A percentile compares a stretch with the other conserved stretches of the same genome.
Conservation (phyloP, 1,284 basidiomycete species). For the Papiliotrema laurentii region DNA sequence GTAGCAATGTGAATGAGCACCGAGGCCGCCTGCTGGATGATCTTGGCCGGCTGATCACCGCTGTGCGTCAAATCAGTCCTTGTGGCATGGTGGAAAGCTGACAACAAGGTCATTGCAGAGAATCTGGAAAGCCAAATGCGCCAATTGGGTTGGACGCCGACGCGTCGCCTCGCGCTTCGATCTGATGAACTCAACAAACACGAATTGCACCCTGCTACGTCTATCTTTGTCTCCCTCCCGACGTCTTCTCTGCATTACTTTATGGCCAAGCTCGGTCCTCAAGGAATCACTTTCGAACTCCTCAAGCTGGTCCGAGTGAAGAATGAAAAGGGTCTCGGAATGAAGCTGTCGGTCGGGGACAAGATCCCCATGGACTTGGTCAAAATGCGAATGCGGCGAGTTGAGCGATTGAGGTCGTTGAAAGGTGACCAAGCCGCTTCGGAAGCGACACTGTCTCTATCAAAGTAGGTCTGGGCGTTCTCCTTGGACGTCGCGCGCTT, state of each 20-base stretch:
- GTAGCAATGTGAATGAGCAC: conserved; percentile 29
- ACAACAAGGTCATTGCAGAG: conserved; percentile 39
- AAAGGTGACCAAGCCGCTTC: neutral
- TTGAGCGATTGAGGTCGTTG: neutral
- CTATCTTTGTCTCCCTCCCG: conserved; percentile 38
- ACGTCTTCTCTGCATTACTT: conserved; percentile 35
- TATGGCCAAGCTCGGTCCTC: conserved; percentile 26
- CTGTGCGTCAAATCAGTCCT: conserved; percentile 16
- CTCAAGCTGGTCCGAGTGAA: conserved; percentile 32
- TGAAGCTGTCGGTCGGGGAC: conserved; percentile 32
- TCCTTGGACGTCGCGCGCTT: neutral
- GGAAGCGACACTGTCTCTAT: neutral
- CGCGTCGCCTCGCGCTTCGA: conserved; percentile 31
- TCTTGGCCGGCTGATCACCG: conserved; percentile 31
- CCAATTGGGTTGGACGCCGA: conserved; percentile 33
- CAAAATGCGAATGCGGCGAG: conserved; percentile 20
- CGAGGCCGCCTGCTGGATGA: conserved; percentile 32
- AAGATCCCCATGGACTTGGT: conserved; percentile 24
- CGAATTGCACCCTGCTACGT: conserved; percentile 34
- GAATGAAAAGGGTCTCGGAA: conserved; percentile 28
- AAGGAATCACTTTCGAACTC: conserved; percentile 36
- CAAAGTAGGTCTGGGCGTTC: neutral
- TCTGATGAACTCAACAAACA: conserved; percentile 36
- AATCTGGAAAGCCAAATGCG: conserved; percentile 38
- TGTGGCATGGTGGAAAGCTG: neutral